Conservation (phyloP, 495 filamentous ascomycete genomes). For the Xylaria acuta region DNA sequence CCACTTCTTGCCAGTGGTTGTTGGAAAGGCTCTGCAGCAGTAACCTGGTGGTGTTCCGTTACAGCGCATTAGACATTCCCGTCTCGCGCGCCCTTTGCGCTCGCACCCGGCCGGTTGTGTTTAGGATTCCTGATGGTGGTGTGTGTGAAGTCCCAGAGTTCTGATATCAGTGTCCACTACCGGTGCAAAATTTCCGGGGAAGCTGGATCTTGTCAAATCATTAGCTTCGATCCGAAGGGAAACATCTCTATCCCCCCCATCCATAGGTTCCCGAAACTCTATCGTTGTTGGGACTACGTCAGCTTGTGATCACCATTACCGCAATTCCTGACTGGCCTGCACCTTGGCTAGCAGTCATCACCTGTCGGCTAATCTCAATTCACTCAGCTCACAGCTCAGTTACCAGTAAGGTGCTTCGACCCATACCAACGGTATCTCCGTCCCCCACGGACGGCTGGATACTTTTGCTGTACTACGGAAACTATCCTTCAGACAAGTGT, state of each 20-base stretch:
- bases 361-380: neutral
- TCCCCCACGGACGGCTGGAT: neutral
- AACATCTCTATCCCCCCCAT: slow-evolving; percentile 1
- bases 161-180: neutral
- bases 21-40: neutral
- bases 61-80: neutral
- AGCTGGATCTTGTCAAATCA: neutral
- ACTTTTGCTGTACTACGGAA: slow-evolving; percentile 1
- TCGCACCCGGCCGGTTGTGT: neutral
- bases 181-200: neutral
- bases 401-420: neutral
- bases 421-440: slow-evolving; percentile 8
- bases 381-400: neutral
- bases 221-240: neutral
- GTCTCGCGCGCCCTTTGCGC: neutral
- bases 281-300: slow-evolving; percentile 14
- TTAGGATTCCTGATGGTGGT: neutral
- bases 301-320: slow-evolving; percentile 17
- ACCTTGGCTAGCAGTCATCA: neutral
- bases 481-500: neutral
- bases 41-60: neutral
- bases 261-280: slow-evolving; percentile 18
- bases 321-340: neutral
- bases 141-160: neutral
- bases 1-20: neutral